Conservation (phyloP, 192 early-diverging fungal species). For the Funneliformis geosporum region DNA sequence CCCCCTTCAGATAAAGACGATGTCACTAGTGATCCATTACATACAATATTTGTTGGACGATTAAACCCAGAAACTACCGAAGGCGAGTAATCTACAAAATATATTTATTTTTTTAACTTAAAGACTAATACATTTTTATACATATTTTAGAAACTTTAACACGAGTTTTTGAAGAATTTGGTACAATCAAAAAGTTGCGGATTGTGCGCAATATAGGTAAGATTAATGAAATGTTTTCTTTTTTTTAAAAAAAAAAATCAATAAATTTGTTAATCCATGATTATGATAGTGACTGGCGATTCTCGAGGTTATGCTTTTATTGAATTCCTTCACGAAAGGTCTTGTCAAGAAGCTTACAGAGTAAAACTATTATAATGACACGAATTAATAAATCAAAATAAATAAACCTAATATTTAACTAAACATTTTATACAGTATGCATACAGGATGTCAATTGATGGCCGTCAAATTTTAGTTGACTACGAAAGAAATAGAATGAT, state of each 20-base stretch:
- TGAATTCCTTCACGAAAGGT: conserved; percentile 21
- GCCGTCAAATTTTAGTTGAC: conserved; percentile 41
- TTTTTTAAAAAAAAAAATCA: neutral
- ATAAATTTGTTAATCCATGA: neutral
- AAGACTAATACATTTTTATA: neutral
- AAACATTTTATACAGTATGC: conserved; percentile 5
- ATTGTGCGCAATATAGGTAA: conserved; percentile 38
- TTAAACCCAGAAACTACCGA: conserved; percentile 43
- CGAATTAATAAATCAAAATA: neutral
- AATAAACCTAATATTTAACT: neutral
- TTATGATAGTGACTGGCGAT: conserved; percentile 37
- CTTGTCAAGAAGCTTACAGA: conserved; percentile 40
- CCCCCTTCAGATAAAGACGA: conserved; percentile 22
- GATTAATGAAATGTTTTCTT: neutral
- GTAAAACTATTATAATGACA: neutral
- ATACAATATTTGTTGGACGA: conserved; percentile 44
- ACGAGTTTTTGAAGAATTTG: conserved; percentile 37
- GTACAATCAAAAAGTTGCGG: conserved; percentile 21
- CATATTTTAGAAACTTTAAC: conserved; percentile 32
- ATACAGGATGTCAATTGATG: conserved; percentile 36
- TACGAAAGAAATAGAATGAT: conserved; percentile 43
- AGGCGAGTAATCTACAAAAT: conserved; percentile 17
- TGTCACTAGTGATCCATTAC: conserved; percentile 34
- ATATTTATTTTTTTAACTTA: neutral
- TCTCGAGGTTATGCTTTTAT: conserved; percentile 47